These are phyloP conservation scores for Sugiyamaella smithiae DNA, from an alignment of 805 yeast genomes.

Conservation along the genomic window DNA sequence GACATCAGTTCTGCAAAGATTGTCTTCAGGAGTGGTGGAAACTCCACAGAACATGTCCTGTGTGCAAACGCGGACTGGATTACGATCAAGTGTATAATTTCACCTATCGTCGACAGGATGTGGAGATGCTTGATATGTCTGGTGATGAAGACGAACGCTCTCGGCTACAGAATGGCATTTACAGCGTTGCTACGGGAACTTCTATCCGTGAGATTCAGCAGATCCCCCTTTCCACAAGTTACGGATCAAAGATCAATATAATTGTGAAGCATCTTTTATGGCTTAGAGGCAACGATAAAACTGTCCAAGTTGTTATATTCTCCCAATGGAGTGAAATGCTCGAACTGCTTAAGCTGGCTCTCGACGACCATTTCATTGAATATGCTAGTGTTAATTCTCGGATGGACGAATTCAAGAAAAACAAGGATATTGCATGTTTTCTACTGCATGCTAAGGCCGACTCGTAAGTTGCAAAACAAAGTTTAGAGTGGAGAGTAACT, in stretches of 20 bases:
- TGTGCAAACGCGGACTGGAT: constrained; percentile 62
- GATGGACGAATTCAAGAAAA: constrained; percentile 59
- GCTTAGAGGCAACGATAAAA: constrained; percentile 53
- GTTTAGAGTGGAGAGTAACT: too few relatives aligned
- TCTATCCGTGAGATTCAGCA: constrained; percentile 38
- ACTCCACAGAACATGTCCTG: constrained; percentile 63
- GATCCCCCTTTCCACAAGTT: constrained; percentile 44
- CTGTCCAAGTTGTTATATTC: constrained; percentile 78
- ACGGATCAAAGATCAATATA: constrained; percentile 85
- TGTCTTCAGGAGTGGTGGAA: constrained; percentile 77
- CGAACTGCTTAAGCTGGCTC: constrained; percentile 61
- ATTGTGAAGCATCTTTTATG: constrained; percentile 70
- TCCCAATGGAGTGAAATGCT: constrained; percentile 87
- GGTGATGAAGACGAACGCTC: constrained; percentile 35
- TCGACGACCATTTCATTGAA: constrained; percentile 54
- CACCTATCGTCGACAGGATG: constrained; percentile 49
- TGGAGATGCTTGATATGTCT: constrained; percentile 35
- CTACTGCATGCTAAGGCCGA: constrained; percentile 80
- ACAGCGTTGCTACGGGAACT: constrained; percentile 25
- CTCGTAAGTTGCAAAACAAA: constrained; percentile 53
- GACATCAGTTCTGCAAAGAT: constrained; percentile 83
- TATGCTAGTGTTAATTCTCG: constrained; percentile 53
- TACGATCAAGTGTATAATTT: constrained; percentile 62
- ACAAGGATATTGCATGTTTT: constrained; percentile 71
- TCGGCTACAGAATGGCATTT: constrained; percentile 23